Base-by-base conservation (phyloP, 352 stramenopile genomes). In the Pythium guiyangense region DNA sequence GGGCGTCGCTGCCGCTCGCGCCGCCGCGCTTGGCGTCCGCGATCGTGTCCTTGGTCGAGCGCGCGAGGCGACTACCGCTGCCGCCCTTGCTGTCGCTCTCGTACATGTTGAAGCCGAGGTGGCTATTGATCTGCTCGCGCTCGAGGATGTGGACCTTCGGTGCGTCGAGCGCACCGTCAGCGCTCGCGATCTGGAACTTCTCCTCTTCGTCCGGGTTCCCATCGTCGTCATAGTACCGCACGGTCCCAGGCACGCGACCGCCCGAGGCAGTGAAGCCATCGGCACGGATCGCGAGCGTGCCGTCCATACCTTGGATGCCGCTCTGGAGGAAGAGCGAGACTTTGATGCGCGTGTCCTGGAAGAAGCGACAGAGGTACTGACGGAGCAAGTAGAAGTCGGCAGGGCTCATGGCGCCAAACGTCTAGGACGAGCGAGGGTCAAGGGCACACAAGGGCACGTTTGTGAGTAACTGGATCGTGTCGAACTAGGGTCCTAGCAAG, bases 301-400 rank as follows among this genome's bases (percentile, higher is more conserved):
- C 88, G 62, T 97, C 86, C 58, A 76, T 79, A 12, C 74, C 69
- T 50, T 97, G 90, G 51, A 96, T 86, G 47, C 86, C 76, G 47
- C 86, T 88, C 63, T 97, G 87, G 37, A 97, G 62, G 59, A 97
- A 96, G 48, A 97, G 77, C 37, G 84, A 96, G 4, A 97, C 88
- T 59, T 96, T 96, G 64, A 97, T 94, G 53, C 89, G 87, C 10
- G 84, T 82, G 59, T 92, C 88, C 62, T 96, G 84, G 73, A 95
- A 96, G 70, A 97, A 97, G 9, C 80, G 77, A 50, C 79, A 87
- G 34, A 97, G 69, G 27, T 85, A 85, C 63, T 96, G 90, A 59
- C 90, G 88, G 50, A 96, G 64, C 48, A 91, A 49, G 65, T 76
- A 87, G 65, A 95, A 93, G 49, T 96, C 70, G 4, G 78, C 88